Percentiles rank a stretch among this genome's conserved stretches.
Conservation (phyloP, 306 rosid genomes). For the Begonia peltatifolia region DNA sequence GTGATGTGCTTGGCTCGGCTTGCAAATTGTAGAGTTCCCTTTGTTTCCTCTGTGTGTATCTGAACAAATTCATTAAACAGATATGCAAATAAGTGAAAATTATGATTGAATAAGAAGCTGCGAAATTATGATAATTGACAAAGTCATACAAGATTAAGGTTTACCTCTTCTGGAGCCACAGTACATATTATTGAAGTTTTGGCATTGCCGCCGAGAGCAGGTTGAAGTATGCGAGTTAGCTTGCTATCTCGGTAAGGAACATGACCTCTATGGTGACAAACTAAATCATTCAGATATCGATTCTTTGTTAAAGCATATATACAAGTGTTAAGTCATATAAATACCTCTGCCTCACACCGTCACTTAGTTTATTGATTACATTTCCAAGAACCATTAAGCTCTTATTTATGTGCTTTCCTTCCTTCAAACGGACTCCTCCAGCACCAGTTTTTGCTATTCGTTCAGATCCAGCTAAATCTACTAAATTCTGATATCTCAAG, state of each 20-base stretch:
- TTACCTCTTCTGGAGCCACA: conserved; percentile 93
- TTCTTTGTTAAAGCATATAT: neutral
- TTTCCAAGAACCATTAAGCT: conserved; percentile 93
- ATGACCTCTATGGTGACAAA: conserved; percentile 46
- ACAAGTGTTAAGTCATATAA: neutral
- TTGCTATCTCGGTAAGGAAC: conserved; percentile 96
- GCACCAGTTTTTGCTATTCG: conserved; percentile 97
- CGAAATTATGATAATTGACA: neutral
- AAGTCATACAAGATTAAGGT: conserved; percentile 1
- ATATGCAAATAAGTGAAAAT: neutral
- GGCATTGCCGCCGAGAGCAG: conserved; percentile 99
- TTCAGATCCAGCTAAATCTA: conserved; percentile 95
- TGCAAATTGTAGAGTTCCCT: conserved; percentile 96
- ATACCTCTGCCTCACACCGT: conserved; percentile 77
- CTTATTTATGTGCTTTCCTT: conserved; percentile 90
- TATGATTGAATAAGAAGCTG: neutral
- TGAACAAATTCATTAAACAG: conserved; percentile 6
- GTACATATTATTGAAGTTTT: conserved; percentile 95
- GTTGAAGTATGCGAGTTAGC: conserved; percentile 95
- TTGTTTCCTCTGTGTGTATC: conserved; percentile 89
- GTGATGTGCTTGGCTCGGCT: conserved; percentile 96
- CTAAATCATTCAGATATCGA: neutral
- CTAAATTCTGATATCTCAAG: conserved; percentile 49
- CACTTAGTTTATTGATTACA: conserved; percentile 88
- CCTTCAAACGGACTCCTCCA: conserved; percentile 84